phyloP scores from a whole-genome alignment of 805 yeast genomes.

The Cyberlindnera galapagoensis region DNA sequence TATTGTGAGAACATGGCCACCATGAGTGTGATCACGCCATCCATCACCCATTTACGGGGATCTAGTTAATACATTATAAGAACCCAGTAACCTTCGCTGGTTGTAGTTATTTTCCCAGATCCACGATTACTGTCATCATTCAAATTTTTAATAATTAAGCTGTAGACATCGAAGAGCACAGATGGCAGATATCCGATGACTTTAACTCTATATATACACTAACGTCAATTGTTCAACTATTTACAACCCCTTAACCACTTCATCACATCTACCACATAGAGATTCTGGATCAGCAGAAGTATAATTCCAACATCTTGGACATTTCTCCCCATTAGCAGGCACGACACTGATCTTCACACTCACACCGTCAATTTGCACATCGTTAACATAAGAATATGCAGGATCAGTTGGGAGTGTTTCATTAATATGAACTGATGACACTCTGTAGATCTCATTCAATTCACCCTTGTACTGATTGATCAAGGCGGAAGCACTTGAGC shows the following conservation, averaged over 20 bases:
- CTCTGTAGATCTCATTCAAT: slow-evolving; percentile 53
- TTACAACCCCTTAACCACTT: slow-evolving; percentile 21
- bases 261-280: slow-evolving; percentile 64
- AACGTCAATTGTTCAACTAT: no score
- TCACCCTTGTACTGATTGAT: slow-evolving; percentile 28
- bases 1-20: no score
- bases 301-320: slow-evolving; percentile 94
- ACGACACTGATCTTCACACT: slow-evolving; percentile 32
- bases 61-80: no score
- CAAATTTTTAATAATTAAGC: no score
- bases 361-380: slow-evolving; percentile 26
- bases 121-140: no score
- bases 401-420: slow-evolving; percentile 8
- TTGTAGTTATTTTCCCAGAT: no score
- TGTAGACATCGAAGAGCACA: no score
- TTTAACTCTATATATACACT: no score
- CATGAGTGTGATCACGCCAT: no score
- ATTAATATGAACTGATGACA: slow-evolving; percentile 48
- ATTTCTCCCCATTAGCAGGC: slow-evolving; percentile 48
- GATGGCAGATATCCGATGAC: no score
- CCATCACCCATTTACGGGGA: no score
- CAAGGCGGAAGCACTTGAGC: slow-evolving; percentile 7
- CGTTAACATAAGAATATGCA: slow-evolving; percentile 25
- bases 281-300: slow-evolving; percentile 43
- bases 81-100: no score